phyloP scores from a whole-genome alignment of 2,329 filamentous ascomycete species.

The Colletotrichum magnum region DNA sequence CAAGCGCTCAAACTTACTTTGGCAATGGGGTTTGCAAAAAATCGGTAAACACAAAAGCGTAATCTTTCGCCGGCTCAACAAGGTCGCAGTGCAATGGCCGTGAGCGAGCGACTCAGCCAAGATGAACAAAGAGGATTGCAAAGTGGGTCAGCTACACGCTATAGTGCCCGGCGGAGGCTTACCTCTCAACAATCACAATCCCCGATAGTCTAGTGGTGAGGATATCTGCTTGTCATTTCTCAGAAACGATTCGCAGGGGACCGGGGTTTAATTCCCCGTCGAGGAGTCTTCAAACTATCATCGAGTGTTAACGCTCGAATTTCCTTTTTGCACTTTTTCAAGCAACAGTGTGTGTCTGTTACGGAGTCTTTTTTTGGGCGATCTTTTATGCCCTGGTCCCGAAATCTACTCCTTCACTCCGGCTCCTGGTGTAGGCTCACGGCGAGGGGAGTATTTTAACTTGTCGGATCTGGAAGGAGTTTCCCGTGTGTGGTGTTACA shows the following conservation, averaged over 20 bases:
- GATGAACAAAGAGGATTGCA: too few species aligned
- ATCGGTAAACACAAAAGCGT: too few species aligned
- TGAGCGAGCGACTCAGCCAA: too few species aligned
- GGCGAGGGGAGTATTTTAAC: background rate
- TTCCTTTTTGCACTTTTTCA: background rate
- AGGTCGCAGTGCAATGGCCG: too few species aligned
- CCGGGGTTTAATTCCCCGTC: constrained; percentile 10
- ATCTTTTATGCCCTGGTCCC: background rate
- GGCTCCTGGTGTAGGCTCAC: background rate
- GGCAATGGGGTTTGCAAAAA: too few species aligned
- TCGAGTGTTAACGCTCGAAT: background rate
- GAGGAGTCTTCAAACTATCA: background rate
- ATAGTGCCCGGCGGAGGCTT: background rate
- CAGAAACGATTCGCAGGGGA: constrained; percentile 8
- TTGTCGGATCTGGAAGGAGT: background rate
- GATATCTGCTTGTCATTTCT: constrained; percentile 13
- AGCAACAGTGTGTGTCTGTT: background rate
- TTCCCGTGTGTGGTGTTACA: too few species aligned
- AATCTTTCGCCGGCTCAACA: too few species aligned
- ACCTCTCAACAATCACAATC: background rate
- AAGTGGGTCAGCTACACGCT: too few species aligned
- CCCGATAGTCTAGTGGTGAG: constrained; percentile 22
- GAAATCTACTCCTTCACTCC: background rate
- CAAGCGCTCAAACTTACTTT: too few species aligned
- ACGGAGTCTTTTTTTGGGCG: background rate